These are phyloP conservation scores for Rhizophora mangle DNA, from an alignment of 345 rosid species.

Conservation along the genomic window DNA sequence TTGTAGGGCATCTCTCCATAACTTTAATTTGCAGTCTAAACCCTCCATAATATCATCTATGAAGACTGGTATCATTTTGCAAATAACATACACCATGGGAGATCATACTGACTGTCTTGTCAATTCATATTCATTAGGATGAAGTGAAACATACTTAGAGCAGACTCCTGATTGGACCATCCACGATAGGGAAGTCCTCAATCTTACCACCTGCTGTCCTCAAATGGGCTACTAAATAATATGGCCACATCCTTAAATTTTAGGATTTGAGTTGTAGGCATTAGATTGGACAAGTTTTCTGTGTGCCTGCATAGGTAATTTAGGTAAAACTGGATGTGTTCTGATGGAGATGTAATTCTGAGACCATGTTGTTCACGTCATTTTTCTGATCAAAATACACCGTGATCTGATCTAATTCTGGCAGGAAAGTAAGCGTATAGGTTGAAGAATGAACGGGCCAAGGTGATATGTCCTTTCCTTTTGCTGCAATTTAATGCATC, in stretches of 20 bases:
- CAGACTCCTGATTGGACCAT: no score
- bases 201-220: no score
- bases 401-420: slow-evolving; percentile 15
- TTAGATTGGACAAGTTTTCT: background rate
- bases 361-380: background rate
- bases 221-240: no score
- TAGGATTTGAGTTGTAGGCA: background rate
- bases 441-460: slow-evolving; percentile 78
- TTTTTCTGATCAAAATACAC: background rate
- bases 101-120: no score
- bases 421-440: slow-evolving; percentile 92
- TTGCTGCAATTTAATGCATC: slow-evolving; percentile 6
- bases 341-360: background rate
- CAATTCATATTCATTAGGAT: no score
- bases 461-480: slow-evolving; percentile 45
- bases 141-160: no score
- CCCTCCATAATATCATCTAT: no score
- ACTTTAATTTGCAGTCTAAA: no score
- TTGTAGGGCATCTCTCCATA: no score
- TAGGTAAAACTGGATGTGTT: background rate
- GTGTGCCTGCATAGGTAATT: background rate
- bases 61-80: no score
- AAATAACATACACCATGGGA: no score
- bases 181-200: no score
- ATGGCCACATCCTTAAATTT: background rate